Conservation (phyloP, 164 flowering plant genomes). For the Platanus orientalis region DNA sequence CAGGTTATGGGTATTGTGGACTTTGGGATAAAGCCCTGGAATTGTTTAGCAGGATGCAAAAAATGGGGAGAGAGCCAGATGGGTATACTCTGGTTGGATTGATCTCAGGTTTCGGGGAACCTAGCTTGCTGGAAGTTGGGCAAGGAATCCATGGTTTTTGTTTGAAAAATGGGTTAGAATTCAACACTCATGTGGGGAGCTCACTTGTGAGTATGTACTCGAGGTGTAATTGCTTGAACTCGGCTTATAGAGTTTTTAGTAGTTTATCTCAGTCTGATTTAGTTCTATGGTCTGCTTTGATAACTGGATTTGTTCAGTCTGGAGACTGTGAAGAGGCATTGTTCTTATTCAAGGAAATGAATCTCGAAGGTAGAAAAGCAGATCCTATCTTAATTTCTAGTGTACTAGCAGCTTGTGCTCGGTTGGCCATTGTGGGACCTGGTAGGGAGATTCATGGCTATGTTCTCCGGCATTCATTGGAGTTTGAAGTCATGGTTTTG, state of each 20-base stretch:
- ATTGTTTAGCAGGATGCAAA: constrained; percentile 44
- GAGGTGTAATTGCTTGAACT: constrained; percentile 46
- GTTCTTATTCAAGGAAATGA: constrained; percentile 37
- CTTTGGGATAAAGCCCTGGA: constrained; percentile 41
- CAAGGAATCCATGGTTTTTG: constrained; percentile 60
- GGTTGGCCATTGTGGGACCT: constrained; percentile 38
- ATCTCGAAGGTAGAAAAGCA: constrained; percentile 26
- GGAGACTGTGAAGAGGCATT: constrained; percentile 45
- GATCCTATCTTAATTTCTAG: constrained; percentile 53
- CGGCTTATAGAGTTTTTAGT: constrained; percentile 44
- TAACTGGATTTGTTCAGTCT: constrained; percentile 55
- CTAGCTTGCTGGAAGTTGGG: constrained; percentile 32
- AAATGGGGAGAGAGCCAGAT: constrained; percentile 45
- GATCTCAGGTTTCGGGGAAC: constrained; percentile 34
- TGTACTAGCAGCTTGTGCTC: constrained; percentile 51
- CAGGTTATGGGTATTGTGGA: constrained; percentile 48
- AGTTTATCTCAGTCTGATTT: constrained; percentile 50
- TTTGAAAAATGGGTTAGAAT: constrained; percentile 48
- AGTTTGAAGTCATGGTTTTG: constrained; percentile 41
- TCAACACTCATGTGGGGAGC: constrained; percentile 50
- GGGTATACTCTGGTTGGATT: constrained; percentile 65
- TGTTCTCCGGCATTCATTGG: constrained; percentile 46
- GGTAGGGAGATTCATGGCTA: constrained; percentile 66
- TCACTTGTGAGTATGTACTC: constrained; percentile 75
- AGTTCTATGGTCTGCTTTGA: constrained; percentile 71